phyloP scores from a whole-genome alignment of 1,139 yeast genomes.

The Candida mesenterica region DNA sequence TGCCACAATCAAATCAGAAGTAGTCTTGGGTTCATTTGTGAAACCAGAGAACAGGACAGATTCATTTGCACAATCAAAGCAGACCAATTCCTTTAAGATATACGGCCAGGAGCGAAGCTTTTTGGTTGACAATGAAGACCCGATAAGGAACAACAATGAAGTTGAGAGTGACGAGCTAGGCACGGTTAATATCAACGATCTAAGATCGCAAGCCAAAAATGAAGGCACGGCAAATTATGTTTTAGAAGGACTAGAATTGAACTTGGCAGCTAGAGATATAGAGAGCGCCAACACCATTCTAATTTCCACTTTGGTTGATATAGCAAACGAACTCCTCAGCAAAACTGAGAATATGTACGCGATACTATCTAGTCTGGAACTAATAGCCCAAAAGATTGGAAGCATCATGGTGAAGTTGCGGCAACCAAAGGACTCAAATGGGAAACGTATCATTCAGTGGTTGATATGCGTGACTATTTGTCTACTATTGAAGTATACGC shows the following conservation, averaged over 20 bases:
- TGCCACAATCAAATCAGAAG: too few relatives aligned
- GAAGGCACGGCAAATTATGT: slow-evolving; percentile 4
- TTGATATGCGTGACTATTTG: slow-evolving; percentile 5
- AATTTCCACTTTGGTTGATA: slow-evolving; percentile 16
- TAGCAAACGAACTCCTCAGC: slow-evolving; percentile 6
- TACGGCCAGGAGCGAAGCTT: slow-evolving; percentile 26
- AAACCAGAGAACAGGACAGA: too few relatives aligned
- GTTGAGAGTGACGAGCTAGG: slow-evolving; percentile 10
- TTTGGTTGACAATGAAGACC: slow-evolving; percentile 15
- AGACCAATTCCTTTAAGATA: slow-evolving; percentile 3
- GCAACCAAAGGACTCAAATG: slow-evolving; percentile 5
- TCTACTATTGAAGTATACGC: too few relatives aligned
- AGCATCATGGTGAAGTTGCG: slow-evolving; percentile 1
- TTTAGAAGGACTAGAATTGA: slow-evolving; percentile 20
- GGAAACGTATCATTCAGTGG: slow-evolving; percentile 8
- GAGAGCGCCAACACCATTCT: slow-evolving; percentile 14
- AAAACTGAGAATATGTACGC: neutral
- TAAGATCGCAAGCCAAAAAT: slow-evolving; percentile 15
- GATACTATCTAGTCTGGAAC: neutral
- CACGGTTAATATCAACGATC: slow-evolving; percentile 19
- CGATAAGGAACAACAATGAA: slow-evolving; percentile 3
- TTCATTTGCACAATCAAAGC: too few relatives aligned
- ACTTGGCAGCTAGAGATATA: slow-evolving; percentile 1
- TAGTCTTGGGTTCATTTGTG: too few relatives aligned
- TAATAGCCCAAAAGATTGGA: slow-evolving; percentile 1